Base-by-base conservation (phyloP, 257 asterid genomes). In the Solanum chmielewskii region DNA sequence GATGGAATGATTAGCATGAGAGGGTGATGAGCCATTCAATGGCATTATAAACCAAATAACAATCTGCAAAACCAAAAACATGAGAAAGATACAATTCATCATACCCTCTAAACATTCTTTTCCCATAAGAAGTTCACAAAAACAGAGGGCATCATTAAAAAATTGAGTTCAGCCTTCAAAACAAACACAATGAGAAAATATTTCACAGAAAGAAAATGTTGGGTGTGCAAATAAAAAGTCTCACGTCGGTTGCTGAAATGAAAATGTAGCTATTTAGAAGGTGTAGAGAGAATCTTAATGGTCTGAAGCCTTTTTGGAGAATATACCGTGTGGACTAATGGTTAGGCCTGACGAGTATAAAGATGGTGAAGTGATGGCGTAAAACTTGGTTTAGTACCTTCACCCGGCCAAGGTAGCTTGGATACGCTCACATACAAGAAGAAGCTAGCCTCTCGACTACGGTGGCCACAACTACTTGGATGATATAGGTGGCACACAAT, bases 1-100 rank as follows among this genome's bases (percentile, higher is more conserved):
- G 60, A 96, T 90, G 49, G 97, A 90, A 66, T 95, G 98, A 68
- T 94, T 96, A 1, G 94, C 91, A 60, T 92, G 91, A 75, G 93
- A 91, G 27, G 93, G 95, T 27, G 90, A 86, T 42, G 35, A 91
- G 39, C 69, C 87, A 74, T 45, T 86, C 39, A 92, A 60, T 20
- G 98, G 98, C 97, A 94, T 94, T n/a, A 92, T 82, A 27, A 95
- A 91, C 94, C 94, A 94, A 41, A 93, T 95, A 23, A 94, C 93
- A 74, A 93, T 88, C 99, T 96, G 96, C 89, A 42, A 68, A 21
- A 16, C 8, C 62, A 83, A 84, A 64, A 60, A 25, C 18, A 87
- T 69, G 85, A 81, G 45, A 80, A 78, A 27, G 18, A 49, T 81
- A 81, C 44, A 27, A 81, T 27, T 80, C 85, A 49, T 29, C 69